Conservation (phyloP, 2,329 filamentous ascomycete genomes). For the Thelonectria rubi region DNA sequence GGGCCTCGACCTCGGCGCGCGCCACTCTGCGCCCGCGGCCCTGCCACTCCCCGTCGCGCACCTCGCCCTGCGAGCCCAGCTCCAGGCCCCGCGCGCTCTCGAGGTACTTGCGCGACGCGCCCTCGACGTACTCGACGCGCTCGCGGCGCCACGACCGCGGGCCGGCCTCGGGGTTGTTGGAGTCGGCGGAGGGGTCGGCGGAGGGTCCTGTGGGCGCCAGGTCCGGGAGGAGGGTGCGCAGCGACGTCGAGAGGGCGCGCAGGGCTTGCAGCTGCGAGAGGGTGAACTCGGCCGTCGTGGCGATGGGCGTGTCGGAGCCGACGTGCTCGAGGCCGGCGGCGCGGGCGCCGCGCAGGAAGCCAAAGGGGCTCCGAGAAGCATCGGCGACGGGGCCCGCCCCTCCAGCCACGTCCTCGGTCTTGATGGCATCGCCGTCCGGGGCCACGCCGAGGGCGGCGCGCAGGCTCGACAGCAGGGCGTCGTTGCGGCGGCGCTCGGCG, state of each 20-base stretch:
- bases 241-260: conserved; percentile 67
- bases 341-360: conserved; percentile 65
- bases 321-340: conserved; percentile 61
- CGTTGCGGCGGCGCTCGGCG: conserved; percentile 76
- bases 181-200: conserved; percentile 38
- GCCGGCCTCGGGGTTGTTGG: conserved; percentile 47
- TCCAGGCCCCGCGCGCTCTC: conserved; percentile 76
- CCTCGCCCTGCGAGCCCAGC: conserved; percentile 66
- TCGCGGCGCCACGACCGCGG: conserved; percentile 72
- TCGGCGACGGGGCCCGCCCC: conserved; percentile 7
- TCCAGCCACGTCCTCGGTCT: conserved; percentile 41
- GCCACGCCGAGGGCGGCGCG: conserved; percentile 53
- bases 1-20: conserved; percentile 63
- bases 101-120: conserved; percentile 78
- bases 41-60: conserved; percentile 72
- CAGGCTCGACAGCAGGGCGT: conserved; percentile 72
- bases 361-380: conserved; percentile 56
- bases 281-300: conserved; percentile 79
- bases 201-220: conserved; percentile 56
- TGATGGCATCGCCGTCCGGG: conserved; percentile 35
- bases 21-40: conserved; percentile 60
- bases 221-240: conserved; percentile 73
- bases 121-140: conserved; percentile 84
- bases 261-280: conserved; percentile 85
- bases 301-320: conserved; percentile 64